Percentiles rank a stretch among this genome's conserved stretches.
Evolutionary conservation across 2,329 filamentous ascomycete species (phyloP).

Genomic region (Cladobotryum protrusum): DNA sequence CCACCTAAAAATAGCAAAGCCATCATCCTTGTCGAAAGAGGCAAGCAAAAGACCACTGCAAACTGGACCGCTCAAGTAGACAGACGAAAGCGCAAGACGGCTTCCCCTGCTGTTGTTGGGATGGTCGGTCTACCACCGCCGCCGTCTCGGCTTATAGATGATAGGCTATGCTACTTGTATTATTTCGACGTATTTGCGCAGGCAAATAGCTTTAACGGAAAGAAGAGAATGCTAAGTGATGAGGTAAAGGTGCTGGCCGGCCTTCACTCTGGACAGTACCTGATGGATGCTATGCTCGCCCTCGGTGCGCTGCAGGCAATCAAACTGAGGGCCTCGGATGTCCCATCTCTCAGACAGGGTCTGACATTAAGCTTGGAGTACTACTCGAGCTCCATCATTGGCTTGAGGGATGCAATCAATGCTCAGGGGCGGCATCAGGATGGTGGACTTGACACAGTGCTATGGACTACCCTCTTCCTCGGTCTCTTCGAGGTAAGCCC

Average conservation of each 20-base stretch:
- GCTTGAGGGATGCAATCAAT: slow-evolving; percentile 17
- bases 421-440: not conserved
- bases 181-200: slow-evolving; percentile 25
- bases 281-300: slow-evolving; percentile 24
- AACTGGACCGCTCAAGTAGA: not conserved
- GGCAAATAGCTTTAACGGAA: slow-evolving; percentile 23
- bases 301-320: slow-evolving; percentile 27
- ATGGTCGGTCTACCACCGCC: not conserved
- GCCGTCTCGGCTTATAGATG: slow-evolving; percentile 11
- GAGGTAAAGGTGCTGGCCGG: slow-evolving; percentile 19
- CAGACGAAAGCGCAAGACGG: not conserved
- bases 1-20: not conserved
- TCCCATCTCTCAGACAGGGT: not conserved
- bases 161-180: slow-evolving; percentile 17
- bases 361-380: slow-evolving; percentile 16
- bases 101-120: not conserved
- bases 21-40: slow-evolving; percentile 19
- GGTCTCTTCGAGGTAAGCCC: slow-evolving; percentile 29
- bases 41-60: slow-evolving; percentile 8
- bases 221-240: slow-evolving; percentile 6
- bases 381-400: slow-evolving; percentile 22
- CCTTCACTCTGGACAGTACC: slow-evolving; percentile 12
- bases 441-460: slow-evolving; percentile 12
- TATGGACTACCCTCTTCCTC: slow-evolving; percentile 29
- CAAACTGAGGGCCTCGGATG: slow-evolving; percentile 12